phyloP scores from a whole-genome alignment of 1,139 yeast genomes.

The Meyerozyma smithsonii region DNA sequence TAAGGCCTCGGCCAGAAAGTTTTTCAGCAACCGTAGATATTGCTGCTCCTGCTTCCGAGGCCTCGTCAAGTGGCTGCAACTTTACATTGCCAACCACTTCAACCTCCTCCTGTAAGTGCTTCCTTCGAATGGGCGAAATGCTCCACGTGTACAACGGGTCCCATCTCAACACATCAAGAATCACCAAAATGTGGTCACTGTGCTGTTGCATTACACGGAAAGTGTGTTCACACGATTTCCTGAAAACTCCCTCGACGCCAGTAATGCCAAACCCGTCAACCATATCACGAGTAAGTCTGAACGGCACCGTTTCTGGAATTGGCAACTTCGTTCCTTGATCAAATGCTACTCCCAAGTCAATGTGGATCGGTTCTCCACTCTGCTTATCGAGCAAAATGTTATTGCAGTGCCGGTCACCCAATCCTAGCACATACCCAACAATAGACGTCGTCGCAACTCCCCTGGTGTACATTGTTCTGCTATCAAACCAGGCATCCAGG shows the following conservation, averaged over 20 bases:
- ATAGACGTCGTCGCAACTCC: constrained; percentile 86
- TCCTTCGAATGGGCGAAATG: constrained; percentile 63
- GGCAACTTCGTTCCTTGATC: constrained; percentile 84
- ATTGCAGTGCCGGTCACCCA: constrained; percentile 94
- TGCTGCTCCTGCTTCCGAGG: constrained; percentile 78
- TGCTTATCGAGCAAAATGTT: constrained; percentile 75
- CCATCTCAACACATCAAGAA: constrained; percentile 80
- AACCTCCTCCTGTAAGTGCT: constrained; percentile 46
- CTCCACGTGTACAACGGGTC: constrained; percentile 95
- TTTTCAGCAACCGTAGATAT: constrained; percentile 69
- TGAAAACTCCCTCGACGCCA: constrained; percentile 74
- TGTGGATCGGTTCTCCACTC: constrained; percentile 91
- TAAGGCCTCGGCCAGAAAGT: constrained; percentile 59
- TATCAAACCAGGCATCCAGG: constrained; percentile 69
- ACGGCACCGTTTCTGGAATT: constrained; percentile 92
- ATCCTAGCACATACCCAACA: constrained; percentile 80
- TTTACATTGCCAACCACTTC: constrained; percentile 8
- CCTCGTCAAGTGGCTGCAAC: constrained; percentile 42
- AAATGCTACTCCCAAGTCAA: constrained; percentile 93
- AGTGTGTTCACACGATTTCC: constrained; percentile 69
- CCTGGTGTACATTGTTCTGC: constrained; percentile 61
- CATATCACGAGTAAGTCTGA: constrained; percentile 82
- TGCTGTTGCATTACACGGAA: constrained; percentile 64
- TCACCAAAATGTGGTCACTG: constrained; percentile 67
- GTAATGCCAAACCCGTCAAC: constrained; percentile 90